Evolutionary conservation across 805 yeast genomes (phyloP).

Genomic region (Lipomyces yamadae): DNA sequence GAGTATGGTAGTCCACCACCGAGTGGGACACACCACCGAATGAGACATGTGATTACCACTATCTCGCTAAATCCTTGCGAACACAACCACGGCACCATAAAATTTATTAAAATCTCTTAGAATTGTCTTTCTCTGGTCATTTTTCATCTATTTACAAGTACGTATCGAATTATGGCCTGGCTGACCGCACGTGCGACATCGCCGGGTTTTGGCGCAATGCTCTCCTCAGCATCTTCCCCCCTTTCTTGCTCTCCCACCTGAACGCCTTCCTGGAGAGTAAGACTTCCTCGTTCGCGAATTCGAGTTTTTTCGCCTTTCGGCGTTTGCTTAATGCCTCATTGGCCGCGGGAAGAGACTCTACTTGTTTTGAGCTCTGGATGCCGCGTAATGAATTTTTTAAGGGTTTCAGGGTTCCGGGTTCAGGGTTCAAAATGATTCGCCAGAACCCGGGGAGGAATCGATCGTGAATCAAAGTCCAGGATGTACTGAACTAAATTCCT

Average conservation of each 20-base stretch:
- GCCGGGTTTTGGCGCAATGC: not conserved
- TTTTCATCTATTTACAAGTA: not conserved
- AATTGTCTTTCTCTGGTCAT: not conserved
- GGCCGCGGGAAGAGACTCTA: not conserved
- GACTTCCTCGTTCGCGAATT: not conserved
- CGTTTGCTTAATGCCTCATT: slow-evolving; percentile 1
- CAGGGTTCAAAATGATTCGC: too few species aligned
- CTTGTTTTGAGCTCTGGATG: not conserved
- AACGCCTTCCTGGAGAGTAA: not conserved
- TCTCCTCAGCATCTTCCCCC: not conserved
- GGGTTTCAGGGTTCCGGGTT: too few species aligned
- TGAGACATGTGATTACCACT: too few species aligned
- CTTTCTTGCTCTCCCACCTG: not conserved
- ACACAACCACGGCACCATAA: too few species aligned
- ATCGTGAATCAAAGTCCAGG: too few species aligned
- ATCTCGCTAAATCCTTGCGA: too few species aligned
- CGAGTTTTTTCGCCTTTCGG: not conserved
- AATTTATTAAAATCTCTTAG: not conserved
- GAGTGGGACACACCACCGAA: too few species aligned
- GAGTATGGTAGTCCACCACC: too few species aligned
- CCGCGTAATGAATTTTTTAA: too few species aligned
- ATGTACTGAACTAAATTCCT: too few species aligned
- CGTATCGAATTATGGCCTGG: not conserved
- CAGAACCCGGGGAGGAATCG: too few species aligned
- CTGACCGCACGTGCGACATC: slow-evolving; percentile 5